Percentiles rank a stretch among this genome's conserved stretches.
Conservation (phyloP, 352 stramenopile genomes). For the Paralagenidium karlingii region DNA sequence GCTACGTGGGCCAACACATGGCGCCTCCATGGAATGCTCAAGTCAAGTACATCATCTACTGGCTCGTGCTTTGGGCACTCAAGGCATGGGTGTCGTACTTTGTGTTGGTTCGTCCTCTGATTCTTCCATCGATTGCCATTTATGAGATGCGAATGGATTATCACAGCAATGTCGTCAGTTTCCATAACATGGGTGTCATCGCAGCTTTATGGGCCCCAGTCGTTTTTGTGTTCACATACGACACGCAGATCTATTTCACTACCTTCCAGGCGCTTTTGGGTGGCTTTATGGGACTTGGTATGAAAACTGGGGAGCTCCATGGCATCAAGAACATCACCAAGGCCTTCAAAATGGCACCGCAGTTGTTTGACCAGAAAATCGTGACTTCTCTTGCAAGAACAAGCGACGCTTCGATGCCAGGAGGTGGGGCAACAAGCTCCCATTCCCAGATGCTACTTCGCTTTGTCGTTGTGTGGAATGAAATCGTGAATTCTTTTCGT, state of each 20-base stretch:
- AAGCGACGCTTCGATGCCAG: constrained; percentile 24
- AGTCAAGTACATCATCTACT: constrained; percentile 56
- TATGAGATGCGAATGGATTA: constrained; percentile 62
- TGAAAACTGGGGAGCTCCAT: constrained; percentile 66
- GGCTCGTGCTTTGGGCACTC: constrained; percentile 39
- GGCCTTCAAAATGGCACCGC: constrained; percentile 54
- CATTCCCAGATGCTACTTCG: constrained; percentile 72
- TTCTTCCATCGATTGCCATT: constrained; percentile 54
- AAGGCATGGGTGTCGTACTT: constrained; percentile 54
- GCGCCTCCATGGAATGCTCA: constrained; percentile 35
- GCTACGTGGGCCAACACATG: constrained; percentile 60
- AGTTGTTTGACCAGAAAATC: constrained; percentile 71
- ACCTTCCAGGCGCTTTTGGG: constrained; percentile 57
- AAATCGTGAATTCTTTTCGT: constrained; percentile 73
- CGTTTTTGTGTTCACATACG: constrained; percentile 68
- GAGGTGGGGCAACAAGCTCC: constrained; percentile 17
- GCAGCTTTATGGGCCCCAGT: constrained; percentile 50
- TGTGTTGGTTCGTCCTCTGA: constrained; percentile 41
- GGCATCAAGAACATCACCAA: constrained; percentile 63
- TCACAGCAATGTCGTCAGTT: constrained; percentile 50
- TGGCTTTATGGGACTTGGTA: constrained; percentile 46
- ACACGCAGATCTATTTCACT: constrained; percentile 72
- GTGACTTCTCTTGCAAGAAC: constrained; percentile 45
- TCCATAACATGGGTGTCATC: constrained; percentile 62
- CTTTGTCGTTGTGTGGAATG: constrained; percentile 74